Evolutionary conservation across 176 grass and related monocot genomes (phyloP), one percentile per base, ranked within the genome.

Genomic region (Carex parvula): DNA sequence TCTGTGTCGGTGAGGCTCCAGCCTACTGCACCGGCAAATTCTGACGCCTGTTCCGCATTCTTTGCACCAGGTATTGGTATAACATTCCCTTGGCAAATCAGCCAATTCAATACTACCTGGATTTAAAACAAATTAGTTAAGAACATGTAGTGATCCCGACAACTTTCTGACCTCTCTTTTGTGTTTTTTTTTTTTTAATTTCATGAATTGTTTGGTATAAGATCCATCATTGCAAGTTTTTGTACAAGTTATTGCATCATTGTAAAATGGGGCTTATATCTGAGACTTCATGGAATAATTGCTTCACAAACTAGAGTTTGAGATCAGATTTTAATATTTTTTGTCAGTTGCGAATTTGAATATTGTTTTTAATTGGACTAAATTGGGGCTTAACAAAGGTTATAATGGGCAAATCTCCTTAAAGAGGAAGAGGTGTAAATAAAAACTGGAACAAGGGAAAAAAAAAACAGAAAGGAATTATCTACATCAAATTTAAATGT

Each of bases 41-140:
- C 88, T 24, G 39, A 64, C 14, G 92, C 92, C 80, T 94, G 92
- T 68, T 92, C 88, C 11, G 88, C 70, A 53, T 95, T 93, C 80
- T 93, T 98, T 2, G 96, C 96, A 30, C 96, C 96, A 0, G 96
- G 96, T 81, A 98, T 98, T 12, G 95, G 95, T 37, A 98, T 81
- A 41, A 95, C 88, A 44, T 98, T 98, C 3, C 90, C 92, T 67
- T 98, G 95, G 84, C 89, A 94, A 70, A 88, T 93, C 64, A 98
- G 83, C 92, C 95, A 95, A 80, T 98, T 98, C 85, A 95, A 79
- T 84, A 87, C 90, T 69, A 98, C 89, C 95, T 98, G 86, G 81
- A 58, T 30, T 61, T 77, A 44, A 52, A 60, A 64, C 18, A 84
- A 29, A 11, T 39, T 30, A 6, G 62, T 48, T 78, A 2, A 14